These are phyloP conservation scores for Magnusiomyces fungicola DNA, from an alignment of 1,139 yeast genomes.

Conservation along the genomic window DNA sequence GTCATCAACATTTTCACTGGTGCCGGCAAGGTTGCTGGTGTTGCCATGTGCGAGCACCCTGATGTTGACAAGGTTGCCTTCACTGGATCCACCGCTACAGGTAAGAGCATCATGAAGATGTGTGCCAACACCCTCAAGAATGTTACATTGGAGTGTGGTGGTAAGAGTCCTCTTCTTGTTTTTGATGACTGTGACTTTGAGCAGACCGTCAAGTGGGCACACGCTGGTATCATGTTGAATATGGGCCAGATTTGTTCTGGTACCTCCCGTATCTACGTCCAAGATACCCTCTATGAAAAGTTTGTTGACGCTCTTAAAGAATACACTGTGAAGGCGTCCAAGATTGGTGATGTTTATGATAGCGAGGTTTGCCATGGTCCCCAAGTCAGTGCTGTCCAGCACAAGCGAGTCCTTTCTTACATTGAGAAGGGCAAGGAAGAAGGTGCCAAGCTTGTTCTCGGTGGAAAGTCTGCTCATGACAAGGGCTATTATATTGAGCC, in stretches of 20 bases:
- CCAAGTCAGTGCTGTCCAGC: slow-evolving; percentile 63
- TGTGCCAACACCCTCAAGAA: slow-evolving; percentile 67
- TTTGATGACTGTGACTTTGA: slow-evolving; percentile 66
- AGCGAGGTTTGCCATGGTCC: slow-evolving; percentile 64
- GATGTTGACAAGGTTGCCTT: slow-evolving; percentile 71
- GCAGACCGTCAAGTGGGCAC: slow-evolving; percentile 51
- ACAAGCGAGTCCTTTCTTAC: slow-evolving; percentile 58
- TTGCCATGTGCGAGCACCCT: slow-evolving; percentile 61
- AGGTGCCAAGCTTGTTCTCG: slow-evolving; percentile 61
- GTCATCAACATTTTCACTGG: slow-evolving; percentile 73
- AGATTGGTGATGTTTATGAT: slow-evolving; percentile 37
- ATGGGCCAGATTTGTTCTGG: slow-evolving; percentile 88
- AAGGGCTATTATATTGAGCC: slow-evolving; percentile 62
- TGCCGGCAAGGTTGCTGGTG: slow-evolving; percentile 66
- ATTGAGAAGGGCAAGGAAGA: slow-evolving; percentile 59
- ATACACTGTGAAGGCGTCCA: slow-evolving; percentile 45
- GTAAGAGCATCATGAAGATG: slow-evolving; percentile 60
- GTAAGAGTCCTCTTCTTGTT: slow-evolving; percentile 74
- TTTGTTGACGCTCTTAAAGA: slow-evolving; percentile 52
- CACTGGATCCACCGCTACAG: slow-evolving; percentile 76
- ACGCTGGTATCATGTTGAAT: slow-evolving; percentile 62
- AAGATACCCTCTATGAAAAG: slow-evolving; percentile 63
- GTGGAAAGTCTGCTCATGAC: slow-evolving; percentile 51
- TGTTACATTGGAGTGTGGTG: slow-evolving; percentile 79
- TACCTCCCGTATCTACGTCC: slow-evolving; percentile 75